Evolutionary conservation across 2,329 filamentous ascomycete genomes (phyloP).

Genomic region (Penicillium italicum): DNA sequence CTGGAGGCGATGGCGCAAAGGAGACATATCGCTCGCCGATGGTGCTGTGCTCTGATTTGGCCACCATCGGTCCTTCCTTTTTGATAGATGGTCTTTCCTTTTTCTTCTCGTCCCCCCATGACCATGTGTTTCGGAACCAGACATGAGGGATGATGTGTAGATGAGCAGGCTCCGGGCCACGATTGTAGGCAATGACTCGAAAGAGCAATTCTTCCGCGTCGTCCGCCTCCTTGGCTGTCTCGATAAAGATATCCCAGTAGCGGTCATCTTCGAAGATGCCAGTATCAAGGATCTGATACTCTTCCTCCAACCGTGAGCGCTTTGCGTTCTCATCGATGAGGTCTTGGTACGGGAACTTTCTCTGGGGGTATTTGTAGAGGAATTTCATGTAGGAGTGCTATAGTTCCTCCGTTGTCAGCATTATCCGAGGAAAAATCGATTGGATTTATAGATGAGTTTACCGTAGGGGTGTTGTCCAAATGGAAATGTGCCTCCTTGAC

Average conservation of each 20-base stretch:
- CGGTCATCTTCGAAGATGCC: conserved; percentile 81
- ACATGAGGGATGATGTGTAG: conserved; percentile 91
- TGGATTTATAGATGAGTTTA: conserved; percentile 29
- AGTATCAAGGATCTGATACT: conserved; percentile 91
- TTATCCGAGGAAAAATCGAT: background rate
- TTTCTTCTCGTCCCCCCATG: conserved; percentile 76
- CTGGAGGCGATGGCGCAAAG: conserved; percentile 84
- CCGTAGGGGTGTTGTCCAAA: conserved; percentile 83
- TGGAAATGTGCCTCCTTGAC: conserved; percentile 97
- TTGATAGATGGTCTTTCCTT: conserved; percentile 78
- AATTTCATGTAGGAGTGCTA: conserved; percentile 99
- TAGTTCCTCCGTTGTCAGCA: conserved; percentile 8
- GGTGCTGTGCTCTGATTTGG: conserved; percentile 72
- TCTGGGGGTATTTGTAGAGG: conserved; percentile 95
- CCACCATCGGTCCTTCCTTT: conserved; percentile 62
- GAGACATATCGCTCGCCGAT: conserved; percentile 80
- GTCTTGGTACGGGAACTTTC: conserved; percentile 86
- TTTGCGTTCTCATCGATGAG: conserved; percentile 78
- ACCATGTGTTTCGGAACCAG: conserved; percentile 97
- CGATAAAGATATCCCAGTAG: conserved; percentile 97
- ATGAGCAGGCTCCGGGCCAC: conserved; percentile 83
- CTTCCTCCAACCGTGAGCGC: conserved; percentile 70
- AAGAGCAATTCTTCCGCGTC: conserved; percentile 89
- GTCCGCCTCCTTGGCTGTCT: conserved; percentile 90
- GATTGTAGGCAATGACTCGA: conserved; percentile 93